Evolutionary conservation across 352 stramenopile species (phyloP).

Genomic region (Pythium coloratum): DNA sequence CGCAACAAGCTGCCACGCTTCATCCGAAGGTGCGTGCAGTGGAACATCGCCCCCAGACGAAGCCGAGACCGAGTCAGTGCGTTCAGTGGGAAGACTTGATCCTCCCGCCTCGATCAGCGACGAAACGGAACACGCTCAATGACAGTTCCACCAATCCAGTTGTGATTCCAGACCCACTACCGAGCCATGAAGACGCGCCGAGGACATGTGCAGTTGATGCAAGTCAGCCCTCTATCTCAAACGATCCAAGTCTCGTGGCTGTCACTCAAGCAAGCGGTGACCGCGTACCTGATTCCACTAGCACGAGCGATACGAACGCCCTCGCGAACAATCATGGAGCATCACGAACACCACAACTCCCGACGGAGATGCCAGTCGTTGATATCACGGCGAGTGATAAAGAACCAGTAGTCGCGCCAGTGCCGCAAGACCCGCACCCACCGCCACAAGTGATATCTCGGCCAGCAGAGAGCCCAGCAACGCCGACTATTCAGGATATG

Average conservation of each 20-base stretch:
- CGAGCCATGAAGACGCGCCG: background rate
- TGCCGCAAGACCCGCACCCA: too few relatives aligned
- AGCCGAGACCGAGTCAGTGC: background rate
- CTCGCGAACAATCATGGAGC: too few relatives aligned
- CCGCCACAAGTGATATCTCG: too few relatives aligned
- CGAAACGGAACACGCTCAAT: conserved; percentile 10
- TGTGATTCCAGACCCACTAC: background rate
- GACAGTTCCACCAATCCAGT: background rate
- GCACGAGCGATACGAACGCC: too few relatives aligned
- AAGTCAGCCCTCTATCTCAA: background rate
- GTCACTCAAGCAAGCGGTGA: background rate
- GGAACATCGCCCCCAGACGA: background rate
- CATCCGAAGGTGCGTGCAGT: background rate
- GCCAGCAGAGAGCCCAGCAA: too few relatives aligned
- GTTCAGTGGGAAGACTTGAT: conserved; percentile 45
- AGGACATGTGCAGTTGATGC: background rate
- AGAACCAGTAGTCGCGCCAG: too few relatives aligned
- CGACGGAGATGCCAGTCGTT: background rate
- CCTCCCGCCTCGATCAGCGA: conserved; percentile 31
- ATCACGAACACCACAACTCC: too few relatives aligned
- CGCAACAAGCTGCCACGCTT: background rate
- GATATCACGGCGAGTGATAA: too few relatives aligned
- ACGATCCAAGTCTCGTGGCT: too few relatives aligned
- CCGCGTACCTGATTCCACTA: too few relatives aligned
- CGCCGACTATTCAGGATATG: background rate